Evolutionary conservation across 306 rosid genomes (phyloP), one percentile per base, ranked within the genome.

Genomic region (Hippophae tibetana): DNA sequence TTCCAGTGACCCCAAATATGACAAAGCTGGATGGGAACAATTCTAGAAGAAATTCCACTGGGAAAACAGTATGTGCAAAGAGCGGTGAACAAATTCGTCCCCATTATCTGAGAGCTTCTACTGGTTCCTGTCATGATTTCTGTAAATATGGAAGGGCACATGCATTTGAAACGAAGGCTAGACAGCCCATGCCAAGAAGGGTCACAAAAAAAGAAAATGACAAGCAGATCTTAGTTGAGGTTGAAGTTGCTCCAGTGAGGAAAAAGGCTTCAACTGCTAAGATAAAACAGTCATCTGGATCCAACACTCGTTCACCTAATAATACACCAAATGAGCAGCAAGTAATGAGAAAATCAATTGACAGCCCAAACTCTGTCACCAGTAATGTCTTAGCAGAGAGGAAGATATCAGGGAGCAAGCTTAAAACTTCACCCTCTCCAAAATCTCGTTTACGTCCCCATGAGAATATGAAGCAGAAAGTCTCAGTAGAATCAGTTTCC

Each of bases 41-140:
- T 72, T 56, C 47, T 51, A 81, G 83, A 72, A 72, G 85, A 74
- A 31, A 60, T 54, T 90, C 94, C 13, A 71, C 58, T 14, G 90
- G 82, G 57, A 85, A 71, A 56, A 68, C 72, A 49, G 63, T 68
- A 43, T 51, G 71, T 5, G 78, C 66, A 44, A 76, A 58, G 45
- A 69, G 65, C 11, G 71, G 47, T 60, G 81, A 69, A 60, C 69
- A 64, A 47, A 0, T 31, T 59, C 52, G 70, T 67, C 95, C 99
- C 48, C 78, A 38, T 72, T 93, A 93, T 76, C 94, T 81, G 64
- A 80, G 95, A 76, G 89, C 89, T 54, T 86, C 95, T 38, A 68
- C 83, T 3, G 95, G 95, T 56, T 93, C 99, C 48, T 93, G 99
- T 78, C 99, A 93, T 64, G 97, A 93, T 64, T 11, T 76, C 25